A percentile compares a stretch with the other conserved stretches of the same genome.
Evolutionary conservation across 805 yeast genomes (phyloP).

Genomic region (Debaryomyces prosopidis): DNA sequence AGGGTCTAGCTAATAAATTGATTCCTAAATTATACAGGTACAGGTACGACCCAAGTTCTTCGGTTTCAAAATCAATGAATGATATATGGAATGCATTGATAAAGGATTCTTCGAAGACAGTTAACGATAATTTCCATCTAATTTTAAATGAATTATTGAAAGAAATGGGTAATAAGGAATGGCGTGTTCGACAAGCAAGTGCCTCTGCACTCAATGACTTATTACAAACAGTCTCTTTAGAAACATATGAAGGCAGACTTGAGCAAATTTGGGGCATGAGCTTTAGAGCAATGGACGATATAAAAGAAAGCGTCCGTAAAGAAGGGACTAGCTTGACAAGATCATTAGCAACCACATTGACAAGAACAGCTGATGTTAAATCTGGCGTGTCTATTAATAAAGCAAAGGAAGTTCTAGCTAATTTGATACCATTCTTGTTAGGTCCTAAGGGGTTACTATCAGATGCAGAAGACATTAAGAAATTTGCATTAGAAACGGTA

Average conservation of each 20-base stretch:
- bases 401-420: slow-evolving; percentile 46
- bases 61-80: slow-evolving; percentile 80
- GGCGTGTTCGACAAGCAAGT: slow-evolving; percentile 93
- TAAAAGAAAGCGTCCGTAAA: slow-evolving; percentile 86
- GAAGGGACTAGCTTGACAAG: slow-evolving; percentile 75
- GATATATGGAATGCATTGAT: slow-evolving; percentile 83
- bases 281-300: slow-evolving; percentile 89
- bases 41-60: slow-evolving; percentile 76
- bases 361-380: slow-evolving; percentile 47
- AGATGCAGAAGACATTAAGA: slow-evolving; percentile 81
- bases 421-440: slow-evolving; percentile 73
- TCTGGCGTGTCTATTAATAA: slow-evolving; percentile 36
- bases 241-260: slow-evolving; percentile 49
- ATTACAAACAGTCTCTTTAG: slow-evolving; percentile 58
- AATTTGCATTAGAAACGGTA: slow-evolving; percentile 75
- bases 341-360: slow-evolving; percentile 61
- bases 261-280: slow-evolving; percentile 85
- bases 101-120: slow-evolving; percentile 53
- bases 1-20: slow-evolving; percentile 54
- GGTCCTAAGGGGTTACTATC: slow-evolving; percentile 79
- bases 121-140: slow-evolving; percentile 52
- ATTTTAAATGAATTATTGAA: slow-evolving; percentile 65
- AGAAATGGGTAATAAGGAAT: slow-evolving; percentile 79
- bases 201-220: slow-evolving; percentile 69
- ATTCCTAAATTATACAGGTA: slow-evolving; percentile 85